phyloP scores from a whole-genome alignment of 2,329 filamentous ascomycete genomes.

The Colletotrichum navitas region DNA sequence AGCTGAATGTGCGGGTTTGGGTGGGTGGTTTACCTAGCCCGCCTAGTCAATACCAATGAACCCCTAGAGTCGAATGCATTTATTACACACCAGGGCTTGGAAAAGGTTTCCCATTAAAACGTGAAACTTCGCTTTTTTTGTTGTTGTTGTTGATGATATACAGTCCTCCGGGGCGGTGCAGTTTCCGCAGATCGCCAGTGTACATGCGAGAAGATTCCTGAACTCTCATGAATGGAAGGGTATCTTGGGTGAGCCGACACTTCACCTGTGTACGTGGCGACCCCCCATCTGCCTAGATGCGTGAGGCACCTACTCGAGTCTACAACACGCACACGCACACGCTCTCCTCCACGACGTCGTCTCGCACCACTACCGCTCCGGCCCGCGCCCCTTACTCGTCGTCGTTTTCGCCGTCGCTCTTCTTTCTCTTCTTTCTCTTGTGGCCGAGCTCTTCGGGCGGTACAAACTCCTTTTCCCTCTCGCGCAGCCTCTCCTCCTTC shows the following conservation, averaged over 20 bases:
- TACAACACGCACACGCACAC: constrained; percentile 12
- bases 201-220: constrained; percentile 23
- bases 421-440: constrained; percentile 75
- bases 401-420: constrained; percentile 54
- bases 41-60: constrained; percentile 2
- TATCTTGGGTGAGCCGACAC: constrained; percentile 39
- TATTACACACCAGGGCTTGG: neutral
- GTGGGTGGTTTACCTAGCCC: constrained; percentile 8
- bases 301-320: constrained; percentile 13
- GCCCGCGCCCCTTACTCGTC: constrained; percentile 41
- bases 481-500: constrained; percentile 88
- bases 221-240: constrained; percentile 39
- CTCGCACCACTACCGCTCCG: neutral
- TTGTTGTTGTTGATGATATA: constrained; percentile 12
- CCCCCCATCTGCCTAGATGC: constrained; percentile 22
- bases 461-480: constrained; percentile 87
- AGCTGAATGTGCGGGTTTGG: neutral
- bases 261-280: constrained; percentile 31
- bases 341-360: neutral
- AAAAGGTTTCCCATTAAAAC: neutral
- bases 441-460: constrained; percentile 82
- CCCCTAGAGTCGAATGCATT: constrained; percentile 6
- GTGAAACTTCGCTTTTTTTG: constrained; percentile 20
- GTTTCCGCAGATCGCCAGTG: neutral
- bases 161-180: neutral